Conservation (phyloP, 495 filamentous ascomycete species). For the Trichodelitschia bisporula region DNA sequence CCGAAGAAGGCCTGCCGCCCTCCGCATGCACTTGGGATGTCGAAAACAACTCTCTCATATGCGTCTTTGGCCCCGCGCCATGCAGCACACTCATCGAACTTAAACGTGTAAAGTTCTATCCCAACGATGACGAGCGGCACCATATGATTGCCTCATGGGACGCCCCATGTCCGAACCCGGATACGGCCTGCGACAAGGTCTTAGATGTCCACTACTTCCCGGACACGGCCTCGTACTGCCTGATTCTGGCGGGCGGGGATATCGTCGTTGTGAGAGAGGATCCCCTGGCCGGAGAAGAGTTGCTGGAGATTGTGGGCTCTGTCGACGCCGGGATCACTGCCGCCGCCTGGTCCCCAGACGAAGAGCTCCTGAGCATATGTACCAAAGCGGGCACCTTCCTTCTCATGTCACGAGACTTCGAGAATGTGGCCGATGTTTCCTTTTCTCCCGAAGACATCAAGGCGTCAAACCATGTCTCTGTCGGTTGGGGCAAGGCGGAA, state of each 20-base stretch:
- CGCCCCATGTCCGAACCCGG: conserved; percentile 43
- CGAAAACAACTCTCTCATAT: conserved; percentile 11
- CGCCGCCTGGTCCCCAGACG: conserved; percentile 85
- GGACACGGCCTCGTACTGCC: conserved; percentile 47
- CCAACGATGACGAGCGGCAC: conserved; percentile 4
- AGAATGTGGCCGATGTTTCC: conserved; percentile 46
- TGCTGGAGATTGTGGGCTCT: conserved; percentile 84
- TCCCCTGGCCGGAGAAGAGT: conserved; percentile 37
- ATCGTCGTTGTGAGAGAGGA: conserved; percentile 66
- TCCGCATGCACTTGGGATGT: conserved; percentile 15
- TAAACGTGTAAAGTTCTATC: conserved; percentile 7
- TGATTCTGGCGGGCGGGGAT: conserved; percentile 78
- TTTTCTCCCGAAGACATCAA: conserved; percentile 57
- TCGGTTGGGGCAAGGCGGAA: conserved; percentile 95
- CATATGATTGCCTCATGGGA: conserved; percentile 59
- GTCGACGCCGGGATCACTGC: conserved; percentile 77
- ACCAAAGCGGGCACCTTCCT: conserved; percentile 59
- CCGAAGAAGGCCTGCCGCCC: conserved; percentile 8
- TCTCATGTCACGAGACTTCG: conserved; percentile 83
- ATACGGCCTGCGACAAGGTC: conserved; percentile 43
- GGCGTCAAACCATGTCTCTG: conserved; percentile 82
- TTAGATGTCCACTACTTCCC: conserved; percentile 61
- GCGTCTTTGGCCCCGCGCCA: conserved; percentile 14
- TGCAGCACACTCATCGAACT: conserved; percentile 13
- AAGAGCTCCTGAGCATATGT: conserved; percentile 62